These are phyloP conservation scores for Saccharomycopsis synnaedendra DNA, from an alignment of 805 yeast species.

Conservation along the genomic window DNA sequence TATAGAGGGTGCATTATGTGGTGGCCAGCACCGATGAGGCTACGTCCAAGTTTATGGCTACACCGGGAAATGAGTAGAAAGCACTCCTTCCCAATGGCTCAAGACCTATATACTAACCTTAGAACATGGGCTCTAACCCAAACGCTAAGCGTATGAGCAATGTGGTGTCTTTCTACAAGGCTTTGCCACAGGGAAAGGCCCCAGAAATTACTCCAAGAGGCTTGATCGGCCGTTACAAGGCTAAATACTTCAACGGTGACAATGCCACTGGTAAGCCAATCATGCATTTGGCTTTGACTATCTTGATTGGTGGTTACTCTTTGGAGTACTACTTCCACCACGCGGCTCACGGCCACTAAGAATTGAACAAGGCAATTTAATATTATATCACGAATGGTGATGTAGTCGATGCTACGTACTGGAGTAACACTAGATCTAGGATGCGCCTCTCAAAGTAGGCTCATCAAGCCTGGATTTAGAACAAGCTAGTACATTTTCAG, in stretches of 20 bases:
- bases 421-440: neutral
- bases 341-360: slow-evolving; percentile 32
- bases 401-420: too few species aligned
- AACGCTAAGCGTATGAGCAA: slow-evolving; percentile 94
- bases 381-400: neutral
- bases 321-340: slow-evolving; percentile 90
- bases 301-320: slow-evolving; percentile 74
- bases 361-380: neutral
- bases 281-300: slow-evolving; percentile 58
- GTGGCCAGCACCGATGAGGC: neutral
- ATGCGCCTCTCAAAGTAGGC: neutral
- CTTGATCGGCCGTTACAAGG: slow-evolving; percentile 68
- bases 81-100: too few species aligned
- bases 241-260: slow-evolving; percentile 75
- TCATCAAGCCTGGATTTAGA: too few species aligned
- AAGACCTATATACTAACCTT: slow-evolving; percentile 4
- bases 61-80: too few species aligned
- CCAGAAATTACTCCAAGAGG: slow-evolving; percentile 61
- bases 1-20: too few species aligned
- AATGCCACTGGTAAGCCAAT: slow-evolving; percentile 79
- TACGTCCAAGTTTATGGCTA: neutral
- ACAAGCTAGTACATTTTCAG: too few species aligned
- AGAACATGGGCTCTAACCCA: slow-evolving; percentile 91
- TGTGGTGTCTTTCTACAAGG: slow-evolving; percentile 91
- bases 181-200: slow-evolving; percentile 89